Conservation (phyloP, 352 stramenopile genomes). For the Peronospora tabacina region DNA sequence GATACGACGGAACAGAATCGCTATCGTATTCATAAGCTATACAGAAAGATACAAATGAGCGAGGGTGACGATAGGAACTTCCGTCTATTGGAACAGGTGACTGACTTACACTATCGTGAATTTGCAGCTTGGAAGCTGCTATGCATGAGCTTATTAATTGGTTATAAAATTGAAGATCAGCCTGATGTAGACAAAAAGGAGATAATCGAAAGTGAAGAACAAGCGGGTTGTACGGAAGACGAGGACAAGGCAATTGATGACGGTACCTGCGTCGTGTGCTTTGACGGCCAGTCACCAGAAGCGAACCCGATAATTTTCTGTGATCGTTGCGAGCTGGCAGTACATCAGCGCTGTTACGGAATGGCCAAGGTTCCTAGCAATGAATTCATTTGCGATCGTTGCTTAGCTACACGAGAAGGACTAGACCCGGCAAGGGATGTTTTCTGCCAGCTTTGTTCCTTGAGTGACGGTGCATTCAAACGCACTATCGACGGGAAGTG, state of each 20-base stretch:
- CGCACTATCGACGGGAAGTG: slow-evolving; percentile 78
- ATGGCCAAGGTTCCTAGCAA: slow-evolving; percentile 72
- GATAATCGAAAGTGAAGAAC: slow-evolving; percentile 12
- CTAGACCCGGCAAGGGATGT: slow-evolving; percentile 46
- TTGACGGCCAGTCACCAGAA: slow-evolving; percentile 82
- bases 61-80: slow-evolving; percentile 28
- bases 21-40: slow-evolving; percentile 43
- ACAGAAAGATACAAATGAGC: slow-evolving; percentile 36
- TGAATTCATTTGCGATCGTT: slow-evolving; percentile 88
- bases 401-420: slow-evolving; percentile 44
- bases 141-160: slow-evolving; percentile 55
- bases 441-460: slow-evolving; percentile 82
- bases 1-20: slow-evolving; percentile 73
- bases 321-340: slow-evolving; percentile 82
- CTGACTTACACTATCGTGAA: slow-evolving; percentile 68
- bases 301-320: slow-evolving; percentile 88
- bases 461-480: slow-evolving; percentile 83
- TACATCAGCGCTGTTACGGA: slow-evolving; percentile 86
- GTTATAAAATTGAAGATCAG: slow-evolving; percentile 29
- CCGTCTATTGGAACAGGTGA: slow-evolving; percentile 25
- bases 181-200: slow-evolving; percentile 12
- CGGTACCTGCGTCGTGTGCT: slow-evolving; percentile 84
- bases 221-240: slow-evolving; percentile 21
- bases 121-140: slow-evolving; percentile 72
- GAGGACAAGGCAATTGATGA: slow-evolving; percentile 68